A percentile compares a stretch with the other conserved stretches of the same genome.
Evolutionary conservation across 495 filamentous ascomycete genomes (phyloP).

Genomic region (Talaromyces wortmannii): DNA sequence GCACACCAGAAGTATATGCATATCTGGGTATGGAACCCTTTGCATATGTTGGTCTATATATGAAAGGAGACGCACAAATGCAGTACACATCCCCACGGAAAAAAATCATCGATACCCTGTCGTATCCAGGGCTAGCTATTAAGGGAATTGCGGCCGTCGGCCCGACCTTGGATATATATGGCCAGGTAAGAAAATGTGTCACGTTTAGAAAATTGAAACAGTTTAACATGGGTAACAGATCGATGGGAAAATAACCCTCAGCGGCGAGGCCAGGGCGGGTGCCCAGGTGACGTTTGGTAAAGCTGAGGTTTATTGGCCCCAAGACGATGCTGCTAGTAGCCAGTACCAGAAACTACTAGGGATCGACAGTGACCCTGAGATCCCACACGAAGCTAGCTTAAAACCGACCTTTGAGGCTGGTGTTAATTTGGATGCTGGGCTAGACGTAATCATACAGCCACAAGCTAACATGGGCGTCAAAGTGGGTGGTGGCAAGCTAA

Average conservation of each 20-base stretch:
- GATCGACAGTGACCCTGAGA: constrained; percentile 8
- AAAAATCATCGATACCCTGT: constrained; percentile 16
- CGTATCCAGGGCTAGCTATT: constrained; percentile 20
- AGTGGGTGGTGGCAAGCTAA: constrained; percentile 12
- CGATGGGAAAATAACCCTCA: constrained; percentile 7
- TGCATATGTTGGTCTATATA: constrained; percentile 5
- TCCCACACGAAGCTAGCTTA: constrained; percentile 5
- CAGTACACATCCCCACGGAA: constrained; percentile 9
- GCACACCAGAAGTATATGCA: constrained; percentile 8
- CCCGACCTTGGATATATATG: constrained; percentile 21
- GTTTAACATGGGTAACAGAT: constrained; percentile 3
- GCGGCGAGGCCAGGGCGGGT: constrained; percentile 13
- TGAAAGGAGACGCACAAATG: constrained; percentile 13
- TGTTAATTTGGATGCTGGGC: constrained; percentile 10
- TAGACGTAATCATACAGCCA: constrained; percentile 13
- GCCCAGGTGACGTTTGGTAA: constrained; percentile 16
- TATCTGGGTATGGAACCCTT: constrained; percentile 12
- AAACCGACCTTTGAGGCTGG: constrained; percentile 14
- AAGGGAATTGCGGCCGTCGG: constrained; percentile 28
- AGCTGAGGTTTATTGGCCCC: constrained; percentile 22
- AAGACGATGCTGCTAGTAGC: constrained; percentile 6
- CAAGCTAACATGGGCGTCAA: constrained; percentile 18
- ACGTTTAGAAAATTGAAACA: too few relatives aligned
- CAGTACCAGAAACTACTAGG: too few relatives aligned
- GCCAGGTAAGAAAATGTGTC: too few relatives aligned